Evolutionary conservation across 805 yeast genomes (phyloP), one percentile per base, ranked within the genome.

Genomic region (Cyberlindnera samutprakarnensis): DNA sequence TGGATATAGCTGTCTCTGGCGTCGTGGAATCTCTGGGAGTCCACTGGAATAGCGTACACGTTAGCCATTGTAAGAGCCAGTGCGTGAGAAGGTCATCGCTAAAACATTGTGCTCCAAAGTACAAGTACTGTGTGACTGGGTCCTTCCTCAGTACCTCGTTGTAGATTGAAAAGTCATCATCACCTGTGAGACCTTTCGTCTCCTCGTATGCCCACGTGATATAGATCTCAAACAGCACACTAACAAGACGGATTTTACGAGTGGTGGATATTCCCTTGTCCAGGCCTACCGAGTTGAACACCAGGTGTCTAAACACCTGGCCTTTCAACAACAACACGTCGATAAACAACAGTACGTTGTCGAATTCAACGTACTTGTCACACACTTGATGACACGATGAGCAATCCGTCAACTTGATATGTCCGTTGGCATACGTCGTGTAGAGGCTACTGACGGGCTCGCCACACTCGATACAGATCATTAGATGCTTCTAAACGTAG

Each of bases 401-500:
- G 49, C 97, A 92, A 20, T 77, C 76, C 0, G 94, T 78, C 23
- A 86, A 68, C 42, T 82, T 75, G 29, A 90, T 84, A 46, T 86
- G 87, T 28, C 78, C 75, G 36, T 80, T 77, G 18, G 88, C 73
- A 56, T 83, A 88, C 43, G 65, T 67, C 15, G 79, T 77, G 59
- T 72, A 90, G 23, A 88, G 66, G 1, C 81, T 64, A 13, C 65
- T 62, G 22, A 78, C 80, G 4, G 78, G 73, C 24, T 67, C 59
- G n/a, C 75, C 68, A 54, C 97, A 92, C 53, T 87, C 94, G 15
- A 88, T 79, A 56, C 97, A 90, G 39, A 88, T 77, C 96, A 90
- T 87, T n/a, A n/a, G n/a, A n/a, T n/a, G n/a, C n/a, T n/a, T n/a
- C n/a, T n/a, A n/a, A n/a, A n/a, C n/a, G n/a, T n/a, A n/a, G n/a